Evolutionary conservation across 495 filamentous ascomycete species (phyloP), one percentile per base, ranked within the genome.

Genomic region (Aspergillus homomorphus): DNA sequence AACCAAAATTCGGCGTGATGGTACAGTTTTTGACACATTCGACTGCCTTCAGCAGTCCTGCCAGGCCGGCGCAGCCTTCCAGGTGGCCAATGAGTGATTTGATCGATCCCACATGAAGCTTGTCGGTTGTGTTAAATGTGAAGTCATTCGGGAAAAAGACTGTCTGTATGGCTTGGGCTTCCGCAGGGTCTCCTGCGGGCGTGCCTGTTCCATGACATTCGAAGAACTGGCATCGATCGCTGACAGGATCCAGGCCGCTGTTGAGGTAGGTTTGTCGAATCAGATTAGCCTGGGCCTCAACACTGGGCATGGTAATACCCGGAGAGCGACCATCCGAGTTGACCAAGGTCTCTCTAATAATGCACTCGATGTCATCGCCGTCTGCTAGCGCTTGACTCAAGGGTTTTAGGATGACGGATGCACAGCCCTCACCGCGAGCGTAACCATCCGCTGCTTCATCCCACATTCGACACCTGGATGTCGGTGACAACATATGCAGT

Each of bases 21-120:
- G 66, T 52, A 1, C 61, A 64, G 53, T 86, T 65, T 57, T 82
- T 73, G 41, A 90, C 66, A 5, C 81, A 66, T 9, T 72, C 43
- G 1, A 60, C 60, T 12, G 71, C 66, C 51, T 75, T 73, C 8
- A 77, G 23, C 0, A 75, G 51, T 0, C 64, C 69, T 0, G 87
- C 87, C 28, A 88, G 46, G 3, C 86, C 86, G 10, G 84, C 84
- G 2, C 80, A 73, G 1, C 79, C 84, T 57, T 84, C 83, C 4
- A 66, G 68, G 53, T 86, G 85, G 0, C 83, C 82, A 45, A 83
- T 71, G 5, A 75, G 64, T 4, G 80, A 78, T 55, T 83, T 84
- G 23, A 83, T 70, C 0, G 77, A 79, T 0, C 82, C 80, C 10
- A 12, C 33, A 14, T 38, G 15, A 14, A 38, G 33, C 26, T 28